phyloP scores from a whole-genome alignment of 2,329 filamentous ascomycete species.

The Mollisiaceae sp. region DNA sequence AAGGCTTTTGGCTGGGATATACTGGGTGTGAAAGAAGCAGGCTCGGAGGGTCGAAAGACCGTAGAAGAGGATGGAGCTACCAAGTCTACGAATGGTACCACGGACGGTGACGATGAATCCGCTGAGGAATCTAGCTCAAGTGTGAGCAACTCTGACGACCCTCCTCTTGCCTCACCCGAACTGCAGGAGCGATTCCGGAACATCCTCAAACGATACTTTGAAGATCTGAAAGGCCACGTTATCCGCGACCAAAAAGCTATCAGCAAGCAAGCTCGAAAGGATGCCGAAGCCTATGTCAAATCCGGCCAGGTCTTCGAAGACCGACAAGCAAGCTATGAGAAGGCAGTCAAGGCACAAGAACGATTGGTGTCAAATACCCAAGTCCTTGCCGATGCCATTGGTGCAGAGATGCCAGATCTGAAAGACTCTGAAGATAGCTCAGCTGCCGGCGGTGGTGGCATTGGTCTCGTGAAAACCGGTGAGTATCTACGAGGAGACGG shows the following conservation, averaged over 20 bases:
- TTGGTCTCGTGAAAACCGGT: conserved; percentile 91
- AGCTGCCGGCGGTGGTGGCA: conserved; percentile 71
- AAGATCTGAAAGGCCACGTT: conserved; percentile 89
- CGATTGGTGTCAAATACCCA: conserved; percentile 90
- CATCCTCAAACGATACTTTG: conserved; percentile 85
- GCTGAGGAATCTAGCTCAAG: conserved; percentile 54
- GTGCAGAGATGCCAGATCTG: conserved; percentile 91
- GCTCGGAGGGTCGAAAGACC: conserved; percentile 79
- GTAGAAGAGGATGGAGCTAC: conserved; percentile 81
- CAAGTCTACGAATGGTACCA: conserved; percentile 48
- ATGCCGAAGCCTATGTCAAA: conserved; percentile 97
- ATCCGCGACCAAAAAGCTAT: conserved; percentile 92
- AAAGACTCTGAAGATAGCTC: conserved; percentile 79
- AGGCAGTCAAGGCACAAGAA: conserved; percentile 89
- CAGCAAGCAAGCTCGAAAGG: conserved; percentile 84
- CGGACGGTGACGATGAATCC: conserved; percentile 54
- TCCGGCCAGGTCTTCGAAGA: conserved; percentile 99
- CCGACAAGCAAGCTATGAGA: conserved; percentile 93
- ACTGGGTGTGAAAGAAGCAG: conserved; percentile 75
- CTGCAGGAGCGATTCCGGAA: conserved; percentile 85
- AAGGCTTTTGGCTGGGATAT: conserved; percentile 98
- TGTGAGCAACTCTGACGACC: conserved; percentile 60
- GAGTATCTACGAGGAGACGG: conserved; percentile 91
- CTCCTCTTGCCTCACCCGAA: conserved; percentile 76
- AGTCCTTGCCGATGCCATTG: conserved; percentile 84